Evolutionary conservation across 148 eudicot species (phyloP).

Genomic region (Chenopodium quinoa): DNA sequence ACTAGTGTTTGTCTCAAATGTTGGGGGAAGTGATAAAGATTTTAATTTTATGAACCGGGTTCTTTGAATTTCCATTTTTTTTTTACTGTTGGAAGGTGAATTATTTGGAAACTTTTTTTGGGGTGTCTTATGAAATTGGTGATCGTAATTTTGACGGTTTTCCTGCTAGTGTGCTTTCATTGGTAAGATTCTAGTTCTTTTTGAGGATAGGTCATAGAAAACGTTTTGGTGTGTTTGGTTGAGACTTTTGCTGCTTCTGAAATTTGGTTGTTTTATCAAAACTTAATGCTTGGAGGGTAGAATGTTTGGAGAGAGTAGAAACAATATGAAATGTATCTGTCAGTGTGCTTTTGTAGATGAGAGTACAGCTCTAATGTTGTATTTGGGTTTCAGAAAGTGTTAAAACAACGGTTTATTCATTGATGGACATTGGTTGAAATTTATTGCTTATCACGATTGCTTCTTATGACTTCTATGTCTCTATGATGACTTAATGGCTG

Average conservation of each 20-base stretch:
- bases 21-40: background rate
- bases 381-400: background rate
- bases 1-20: background rate
- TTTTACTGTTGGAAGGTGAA: background rate
- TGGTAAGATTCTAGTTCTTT: background rate
- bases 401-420: background rate
- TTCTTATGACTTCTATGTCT: background rate
- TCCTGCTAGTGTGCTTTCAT: background rate
- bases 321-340: background rate
- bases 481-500: background rate
- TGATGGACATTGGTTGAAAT: background rate
- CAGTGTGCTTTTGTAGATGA: background rate
- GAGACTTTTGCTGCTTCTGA: background rate
- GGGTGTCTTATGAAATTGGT: background rate
- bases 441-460: background rate
- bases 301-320: background rate
- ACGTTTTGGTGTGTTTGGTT: background rate
- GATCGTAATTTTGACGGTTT: background rate
- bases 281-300: background rate
- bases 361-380: background rate
- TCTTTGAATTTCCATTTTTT: background rate
- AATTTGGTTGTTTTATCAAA: conserved; percentile 2
- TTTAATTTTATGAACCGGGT: background rate
- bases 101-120: conserved; percentile 1
- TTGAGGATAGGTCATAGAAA: background rate